A percentile compares a stretch with the other conserved stretches of the same genome.
Conservation (phyloP, 129 eudicot species). For the Artemisia tridentata region DNA sequence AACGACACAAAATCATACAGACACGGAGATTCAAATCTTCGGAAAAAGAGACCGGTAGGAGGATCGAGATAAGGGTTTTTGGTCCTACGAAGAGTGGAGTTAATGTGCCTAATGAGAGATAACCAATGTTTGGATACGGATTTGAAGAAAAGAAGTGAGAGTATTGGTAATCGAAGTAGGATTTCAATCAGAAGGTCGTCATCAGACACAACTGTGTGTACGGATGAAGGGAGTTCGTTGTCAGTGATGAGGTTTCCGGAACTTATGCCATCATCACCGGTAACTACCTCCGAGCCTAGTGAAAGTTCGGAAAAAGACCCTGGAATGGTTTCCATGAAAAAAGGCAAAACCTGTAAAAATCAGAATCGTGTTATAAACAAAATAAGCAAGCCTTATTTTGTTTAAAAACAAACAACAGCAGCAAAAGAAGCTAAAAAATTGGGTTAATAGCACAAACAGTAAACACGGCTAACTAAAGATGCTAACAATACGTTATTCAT, state of each 20-base stretch:
- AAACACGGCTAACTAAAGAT: too few relatives aligned
- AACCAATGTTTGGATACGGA: slow-evolving; percentile 21
- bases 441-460: too few relatives aligned
- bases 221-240: slow-evolving; percentile 3
- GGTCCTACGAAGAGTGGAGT: slow-evolving; percentile 5
- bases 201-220: slow-evolving; percentile 2
- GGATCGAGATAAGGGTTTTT: background rate
- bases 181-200: slow-evolving; percentile 26
- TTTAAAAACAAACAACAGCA: too few relatives aligned
- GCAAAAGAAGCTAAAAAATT: too few relatives aligned
- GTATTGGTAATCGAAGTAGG: slow-evolving; percentile 10
- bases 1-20: slow-evolving; percentile 16
- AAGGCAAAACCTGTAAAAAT: too few relatives aligned
- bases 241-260: background rate
- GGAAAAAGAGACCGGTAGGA: slow-evolving; percentile 6
- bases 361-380: too few relatives aligned
- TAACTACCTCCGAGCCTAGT: too few relatives aligned
- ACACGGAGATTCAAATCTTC: background rate
- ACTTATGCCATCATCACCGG: too few relatives aligned
- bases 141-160: slow-evolving; percentile 9
- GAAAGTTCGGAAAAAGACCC: too few relatives aligned
- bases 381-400: too few relatives aligned
- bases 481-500: too few relatives aligned
- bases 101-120: slow-evolving; percentile 15
- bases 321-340: too few relatives aligned